Base-by-base conservation (phyloP, 2,329 filamentous ascomycete species). In the Parafenestella ontariensis region DNA sequence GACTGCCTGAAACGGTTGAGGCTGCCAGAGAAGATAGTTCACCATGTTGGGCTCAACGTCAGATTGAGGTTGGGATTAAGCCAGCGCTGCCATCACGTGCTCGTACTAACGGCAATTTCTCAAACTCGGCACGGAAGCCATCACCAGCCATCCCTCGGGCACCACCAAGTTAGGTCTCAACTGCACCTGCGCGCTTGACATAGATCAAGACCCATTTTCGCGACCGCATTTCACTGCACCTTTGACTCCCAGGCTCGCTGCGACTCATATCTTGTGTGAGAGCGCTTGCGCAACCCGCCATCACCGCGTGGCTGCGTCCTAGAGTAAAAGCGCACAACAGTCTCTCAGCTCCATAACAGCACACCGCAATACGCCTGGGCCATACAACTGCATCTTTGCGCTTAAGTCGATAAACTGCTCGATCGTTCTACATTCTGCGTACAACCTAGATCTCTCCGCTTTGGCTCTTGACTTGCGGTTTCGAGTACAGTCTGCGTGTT, bases 401-500 rank as follows among this genome's bases (percentile, higher is more conserved):
- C 51, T 45, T 61, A 48, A 46, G 55, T 52, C 59, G 47, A 52
- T 59, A 64, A 61, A 50, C 62, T 71, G 58, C 59, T 52, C 53
- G 52, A 52, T 59, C 61, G 57, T 63, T 62, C 58, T 57, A 59
- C 64, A 48, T 45, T 62, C 56, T 56, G 47, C 58, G 61, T 66
- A 61, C 61, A 60, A 64, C 61, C 57, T 73, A 72, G 67, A 69
- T 62, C 57, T 56, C 44, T 50, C 61, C 46, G 40, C 61, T 52
- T 58, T 54, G 52, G 61, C 49, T 56, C 47, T 63, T 64, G 54
- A 64, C 54, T 60, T 61, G 62, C 64, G 63, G 54, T 48, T 61
- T 60, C 65, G 60, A 69, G 65, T 66, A 53, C 59, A 62, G 53
- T 58, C 48, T 62, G 54, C 62, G 64, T 66, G 59, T 64, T 64